Evolutionary conservation across 2,329 filamentous ascomycete species (phyloP).

Genomic region (Fonsecaea pugnacius): DNA sequence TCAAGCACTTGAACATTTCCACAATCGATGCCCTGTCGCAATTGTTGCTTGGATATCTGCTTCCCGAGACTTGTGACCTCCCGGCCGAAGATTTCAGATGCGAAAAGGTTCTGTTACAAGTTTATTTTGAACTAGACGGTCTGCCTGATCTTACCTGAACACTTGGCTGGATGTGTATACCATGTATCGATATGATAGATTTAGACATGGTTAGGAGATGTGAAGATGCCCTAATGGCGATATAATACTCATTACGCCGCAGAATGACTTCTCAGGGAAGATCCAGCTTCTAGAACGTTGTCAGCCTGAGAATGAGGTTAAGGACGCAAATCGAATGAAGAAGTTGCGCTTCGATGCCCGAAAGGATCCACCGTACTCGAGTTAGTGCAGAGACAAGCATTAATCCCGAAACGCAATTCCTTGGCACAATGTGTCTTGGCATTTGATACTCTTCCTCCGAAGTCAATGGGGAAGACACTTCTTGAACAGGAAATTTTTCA

Average conservation of each 20-base stretch:
- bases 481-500: not conserved
- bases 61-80: slow-evolving; percentile 12
- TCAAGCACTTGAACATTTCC: slow-evolving; percentile 20
- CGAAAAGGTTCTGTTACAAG: slow-evolving; percentile 18
- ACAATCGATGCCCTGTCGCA: slow-evolving; percentile 23
- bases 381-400: not conserved
- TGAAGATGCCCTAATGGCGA: not conserved
- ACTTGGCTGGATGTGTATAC: not conserved
- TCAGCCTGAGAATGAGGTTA: not conserved
- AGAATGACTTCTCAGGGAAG: not conserved
- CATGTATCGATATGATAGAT: slow-evolving; percentile 2
- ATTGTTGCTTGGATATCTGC: slow-evolving; percentile 17
- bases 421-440: no score
- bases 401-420: not conserved
- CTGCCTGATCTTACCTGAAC: slow-evolving; percentile 12
- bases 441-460: not conserved
- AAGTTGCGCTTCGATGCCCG: not conserved
- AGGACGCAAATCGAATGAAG: not conserved
- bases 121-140: slow-evolving; percentile 21
- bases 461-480: not conserved
- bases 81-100: slow-evolving; percentile 6
- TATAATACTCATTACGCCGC: not conserved
- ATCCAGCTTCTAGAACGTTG: not conserved
- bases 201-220: not conserved
- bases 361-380: not conserved